Percentiles rank a stretch among this genome's conserved stretches.
Conservation (phyloP, 768 basidiomycete genomes). For the Wakefieldia striispora region DNA sequence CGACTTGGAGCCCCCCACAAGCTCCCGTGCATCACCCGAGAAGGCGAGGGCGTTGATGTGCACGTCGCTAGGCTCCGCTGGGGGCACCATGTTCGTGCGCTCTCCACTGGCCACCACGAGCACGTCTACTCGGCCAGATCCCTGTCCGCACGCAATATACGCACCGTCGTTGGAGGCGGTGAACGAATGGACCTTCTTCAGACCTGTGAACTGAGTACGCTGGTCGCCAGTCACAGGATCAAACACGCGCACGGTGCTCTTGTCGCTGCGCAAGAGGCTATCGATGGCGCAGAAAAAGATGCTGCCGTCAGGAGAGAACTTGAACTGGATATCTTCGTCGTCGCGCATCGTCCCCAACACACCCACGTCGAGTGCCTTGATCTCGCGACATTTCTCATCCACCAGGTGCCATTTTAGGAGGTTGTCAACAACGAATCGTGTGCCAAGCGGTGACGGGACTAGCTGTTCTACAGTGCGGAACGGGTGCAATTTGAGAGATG, state of each 20-base stretch:
- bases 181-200: slow-evolving; percentile 8
- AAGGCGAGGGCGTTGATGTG: slow-evolving; percentile 9
- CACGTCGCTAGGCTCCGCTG: not conserved
- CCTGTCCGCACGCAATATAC: slow-evolving; percentile 10
- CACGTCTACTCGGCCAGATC: slow-evolving; percentile 1
- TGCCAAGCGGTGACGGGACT: slow-evolving; percentile 6
- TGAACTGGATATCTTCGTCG: not conserved
- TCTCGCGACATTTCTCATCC: not conserved
- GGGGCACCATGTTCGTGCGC: not conserved
- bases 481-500: not conserved
- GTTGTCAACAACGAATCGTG: slow-evolving; percentile 7
- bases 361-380: slow-evolving; percentile 13
- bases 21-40: slow-evolving; percentile 10
- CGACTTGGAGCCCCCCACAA: slow-evolving; percentile 19
- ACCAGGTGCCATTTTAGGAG: not conserved
- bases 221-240: slow-evolving; percentile 9
- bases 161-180: slow-evolving; percentile 3
- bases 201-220: slow-evolving; percentile 2
- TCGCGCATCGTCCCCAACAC: not conserved
- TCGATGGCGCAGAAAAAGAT: slow-evolving; percentile 2
- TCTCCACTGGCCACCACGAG: not conserved
- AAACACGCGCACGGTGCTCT: slow-evolving; percentile 8
- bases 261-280: slow-evolving; percentile 5
- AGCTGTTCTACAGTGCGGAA: not conserved
- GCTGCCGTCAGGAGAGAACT: slow-evolving; percentile 14